Base-by-base conservation (phyloP, 257 asterid species). In the Solanum bulbocastanum region DNA sequence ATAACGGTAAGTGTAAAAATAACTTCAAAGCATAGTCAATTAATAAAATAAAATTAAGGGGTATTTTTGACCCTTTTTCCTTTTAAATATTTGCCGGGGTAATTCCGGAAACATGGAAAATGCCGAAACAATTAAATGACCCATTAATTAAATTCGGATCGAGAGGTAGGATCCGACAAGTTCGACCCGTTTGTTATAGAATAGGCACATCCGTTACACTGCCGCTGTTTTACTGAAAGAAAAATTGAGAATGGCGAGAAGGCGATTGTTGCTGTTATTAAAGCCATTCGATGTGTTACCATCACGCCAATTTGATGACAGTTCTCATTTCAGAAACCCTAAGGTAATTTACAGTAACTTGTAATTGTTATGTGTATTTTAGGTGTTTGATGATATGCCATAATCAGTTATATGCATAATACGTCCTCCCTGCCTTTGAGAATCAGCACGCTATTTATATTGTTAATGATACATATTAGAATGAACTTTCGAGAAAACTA, bases 231-330 rank as follows among this genome's bases (percentile, higher is more conserved):
- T 82, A 20, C 32, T 32, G 36, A 52, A 5, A 37, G 40, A n/a
- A 10, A 5, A 49, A 76, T 10, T 5, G 10, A 39, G 33, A 88
- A 94, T 96, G 98, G 96, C 84, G 89, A 91, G 96, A 89, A 95
- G 94, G 92, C 93, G 98, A 87, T 90, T 96, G 87, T 88, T 96
- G 91, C 82, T 96, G 88, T 90, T 95, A 60, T 40, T 96, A 89
- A 96, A 95, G 96, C 98, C 99, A 44, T 89, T 94, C 83, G 98
- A 95, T 65, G 95, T 89, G 39, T 94, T 92, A 91, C 99, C 98
- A 44, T 90, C 93, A 82, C 89, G n/a, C 75, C 91, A 88, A 27
- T 58, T 93, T 23, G 76, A 65, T 56, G 83, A 58, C 14, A 52
- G 33, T 60, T 66, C 89, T 87, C 89, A 89, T 88, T 85, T 92